Percentiles rank a stretch among this genome's conserved stretches.
These are phyloP conservation scores for Capsicum pubescens DNA, from an alignment of 257 asterid genomes.

Conservation along the genomic window DNA sequence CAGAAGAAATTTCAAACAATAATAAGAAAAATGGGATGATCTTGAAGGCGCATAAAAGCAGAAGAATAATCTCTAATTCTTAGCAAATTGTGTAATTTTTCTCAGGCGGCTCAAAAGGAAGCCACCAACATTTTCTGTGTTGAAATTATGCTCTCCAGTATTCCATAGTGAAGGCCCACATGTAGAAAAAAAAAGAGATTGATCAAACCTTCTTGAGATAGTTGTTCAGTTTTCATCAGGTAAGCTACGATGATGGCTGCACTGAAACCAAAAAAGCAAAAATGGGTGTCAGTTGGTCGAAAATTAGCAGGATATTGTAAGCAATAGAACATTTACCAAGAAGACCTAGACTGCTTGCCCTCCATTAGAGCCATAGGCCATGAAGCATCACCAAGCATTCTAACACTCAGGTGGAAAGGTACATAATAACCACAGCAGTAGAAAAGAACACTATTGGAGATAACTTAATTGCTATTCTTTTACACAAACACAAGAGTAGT, in stretches of 20 bases:
- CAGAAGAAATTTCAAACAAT: constrained; percentile 17
- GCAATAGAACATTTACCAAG: constrained; percentile 1
- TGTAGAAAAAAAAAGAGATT: constrained; percentile 34
- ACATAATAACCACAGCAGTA: background rate
- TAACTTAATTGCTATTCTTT: background rate
- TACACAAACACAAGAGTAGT: background rate
- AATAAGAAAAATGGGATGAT: background rate
- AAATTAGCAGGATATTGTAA: constrained; percentile 45
- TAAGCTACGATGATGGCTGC: constrained; percentile 90
- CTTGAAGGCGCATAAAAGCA: background rate
- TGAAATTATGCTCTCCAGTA: constrained; percentile 22
- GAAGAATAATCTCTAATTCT: constrained; percentile 22
- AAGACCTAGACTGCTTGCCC: constrained; percentile 3
- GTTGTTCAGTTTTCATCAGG: constrained; percentile 92
- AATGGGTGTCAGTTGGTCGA: constrained; percentile 62
- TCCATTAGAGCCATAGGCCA: background rate
- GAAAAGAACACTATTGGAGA: background rate
- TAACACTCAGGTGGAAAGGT: constrained; percentile 7
- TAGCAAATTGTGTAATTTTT: constrained; percentile 5
- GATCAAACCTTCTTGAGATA: constrained; percentile 79
- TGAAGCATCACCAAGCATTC: background rate
- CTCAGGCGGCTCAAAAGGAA: constrained; percentile 30
- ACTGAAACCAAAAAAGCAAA: constrained; percentile 80
- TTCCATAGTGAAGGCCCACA: constrained; percentile 33
- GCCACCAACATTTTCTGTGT: constrained; percentile 24